phyloP scores from a whole-genome alignment of 164 flowering plant genomes.

The Vitis amurensis region DNA sequence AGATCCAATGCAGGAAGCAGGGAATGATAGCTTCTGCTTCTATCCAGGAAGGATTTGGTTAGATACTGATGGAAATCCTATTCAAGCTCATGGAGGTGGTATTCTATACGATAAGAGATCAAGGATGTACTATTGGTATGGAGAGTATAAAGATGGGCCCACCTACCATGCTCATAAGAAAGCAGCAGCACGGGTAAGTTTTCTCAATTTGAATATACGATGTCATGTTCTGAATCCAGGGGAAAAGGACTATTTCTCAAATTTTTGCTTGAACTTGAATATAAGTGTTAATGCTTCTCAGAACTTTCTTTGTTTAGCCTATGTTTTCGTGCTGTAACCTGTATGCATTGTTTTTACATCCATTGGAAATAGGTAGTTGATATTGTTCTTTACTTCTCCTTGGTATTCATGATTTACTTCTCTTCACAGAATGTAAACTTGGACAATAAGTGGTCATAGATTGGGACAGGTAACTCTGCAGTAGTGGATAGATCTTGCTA shows the following conservation, averaged over 20 bases:
- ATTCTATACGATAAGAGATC: conserved; percentile 63
- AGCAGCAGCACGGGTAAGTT: conserved; percentile 89
- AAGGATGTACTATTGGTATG: conserved; percentile 90
- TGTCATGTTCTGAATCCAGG: neutral
- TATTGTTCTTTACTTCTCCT: neutral
- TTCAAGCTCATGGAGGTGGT: conserved; percentile 99
- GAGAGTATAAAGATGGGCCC: conserved; percentile 96
- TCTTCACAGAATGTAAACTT: too few relatives aligned
- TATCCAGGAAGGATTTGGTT: conserved; percentile 90
- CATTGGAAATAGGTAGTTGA: neutral
- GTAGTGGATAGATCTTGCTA: too few relatives aligned
- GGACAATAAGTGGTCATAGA: too few relatives aligned
- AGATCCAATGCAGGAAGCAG: conserved; percentile 59
- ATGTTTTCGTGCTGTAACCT: neutral
- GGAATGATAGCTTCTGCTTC: conserved; percentile 58
- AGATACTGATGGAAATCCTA: conserved; percentile 91
- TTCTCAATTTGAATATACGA: neutral
- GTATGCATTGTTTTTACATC: neutral
- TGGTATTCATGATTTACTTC: neutral
- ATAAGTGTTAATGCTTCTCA: too few relatives aligned
- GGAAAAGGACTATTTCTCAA: too few relatives aligned
- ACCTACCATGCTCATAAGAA: conserved; percentile 88
- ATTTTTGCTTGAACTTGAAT: too few relatives aligned
- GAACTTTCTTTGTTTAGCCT: too few relatives aligned
- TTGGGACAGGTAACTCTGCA: too few relatives aligned